phyloP scores from a whole-genome alignment of 805 yeast species.

The Candida orba region DNA sequence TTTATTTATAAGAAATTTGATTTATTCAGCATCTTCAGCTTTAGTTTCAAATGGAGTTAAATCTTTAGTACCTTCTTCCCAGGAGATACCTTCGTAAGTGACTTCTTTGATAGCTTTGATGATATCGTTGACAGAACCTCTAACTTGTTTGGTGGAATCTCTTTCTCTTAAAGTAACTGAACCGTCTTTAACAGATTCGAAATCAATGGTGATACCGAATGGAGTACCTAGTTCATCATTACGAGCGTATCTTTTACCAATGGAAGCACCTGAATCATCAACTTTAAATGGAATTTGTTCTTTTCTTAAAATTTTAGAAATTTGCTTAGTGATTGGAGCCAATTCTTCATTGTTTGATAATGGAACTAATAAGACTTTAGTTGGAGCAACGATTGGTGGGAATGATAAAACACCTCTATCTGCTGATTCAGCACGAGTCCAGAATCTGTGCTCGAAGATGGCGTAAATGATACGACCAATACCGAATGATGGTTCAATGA shows the following conservation, averaged over 20 bases:
- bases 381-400: constrained; percentile 95
- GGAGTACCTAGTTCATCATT: constrained; percentile 99
- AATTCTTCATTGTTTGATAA: constrained; percentile 78
- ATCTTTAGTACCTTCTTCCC: constrained; percentile 80
- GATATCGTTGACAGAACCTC: constrained; percentile 76
- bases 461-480: constrained; percentile 95
- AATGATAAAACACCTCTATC: constrained; percentile 87
- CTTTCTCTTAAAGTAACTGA: constrained; percentile 95
- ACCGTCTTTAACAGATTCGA: constrained; percentile 81
- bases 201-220: constrained; percentile 95
- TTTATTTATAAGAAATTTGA: not conserved
- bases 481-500: constrained; percentile 98
- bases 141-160: constrained; percentile 92
- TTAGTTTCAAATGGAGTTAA: constrained; percentile 71
- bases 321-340: constrained; percentile 63
- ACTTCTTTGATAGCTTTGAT: constrained; percentile 68
- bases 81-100: constrained; percentile 65
- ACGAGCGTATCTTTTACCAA: constrained; percentile 97
- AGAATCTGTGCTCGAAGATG: constrained; percentile 88
- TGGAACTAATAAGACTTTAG: constrained; percentile 93
- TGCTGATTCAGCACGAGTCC: constrained; percentile 87
- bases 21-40: constrained; percentile 33
- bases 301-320: constrained; percentile 64
- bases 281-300: constrained; percentile 90
- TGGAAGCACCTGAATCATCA: constrained; percentile 95